phyloP scores from a whole-genome alignment of 2,329 filamentous ascomycete species.

The Achaetomium macrosporum region DNA sequence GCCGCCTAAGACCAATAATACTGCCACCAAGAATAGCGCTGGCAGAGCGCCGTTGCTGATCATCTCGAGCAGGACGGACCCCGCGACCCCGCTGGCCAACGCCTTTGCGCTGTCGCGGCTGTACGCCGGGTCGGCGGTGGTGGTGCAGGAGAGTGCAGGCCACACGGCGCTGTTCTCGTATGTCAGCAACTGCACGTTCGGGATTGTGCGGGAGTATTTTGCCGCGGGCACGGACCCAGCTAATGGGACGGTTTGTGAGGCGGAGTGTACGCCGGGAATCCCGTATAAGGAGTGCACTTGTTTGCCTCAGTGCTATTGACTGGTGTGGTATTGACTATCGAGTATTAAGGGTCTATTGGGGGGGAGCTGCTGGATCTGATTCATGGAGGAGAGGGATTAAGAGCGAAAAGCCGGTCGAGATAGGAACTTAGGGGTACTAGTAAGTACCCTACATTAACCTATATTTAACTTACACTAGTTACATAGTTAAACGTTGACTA shows the following conservation, averaged over 20 bases:
- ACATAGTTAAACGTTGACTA: no score
- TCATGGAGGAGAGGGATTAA: no score
- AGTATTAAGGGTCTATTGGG: no score
- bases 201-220: slow-evolving; percentile 11
- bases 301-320: slow-evolving; percentile 21
- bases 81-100: slow-evolving; percentile 14
- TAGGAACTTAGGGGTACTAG: no score
- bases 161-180: slow-evolving; percentile 8
- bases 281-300: slow-evolving; percentile 9
- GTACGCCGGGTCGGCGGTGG: slow-evolving; percentile 8
- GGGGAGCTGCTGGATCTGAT: no score
- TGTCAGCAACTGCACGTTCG: slow-evolving; percentile 4
- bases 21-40: no score
- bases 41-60: slow-evolving; percentile 12
- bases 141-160: slow-evolving; percentile 10
- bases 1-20: neutral
- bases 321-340: no score
- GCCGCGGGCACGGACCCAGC: slow-evolving; percentile 6
- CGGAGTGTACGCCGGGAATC: slow-evolving; percentile 7
- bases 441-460: no score
- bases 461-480: no score
- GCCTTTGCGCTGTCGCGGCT: slow-evolving; percentile 7
- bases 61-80: slow-evolving; percentile 10
- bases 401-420: no score
- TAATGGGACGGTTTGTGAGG: slow-evolving; percentile 10